These are phyloP conservation scores for Aureobasidium lini DNA, from an alignment of 2,329 filamentous ascomycete species.

Conservation along the genomic window DNA sequence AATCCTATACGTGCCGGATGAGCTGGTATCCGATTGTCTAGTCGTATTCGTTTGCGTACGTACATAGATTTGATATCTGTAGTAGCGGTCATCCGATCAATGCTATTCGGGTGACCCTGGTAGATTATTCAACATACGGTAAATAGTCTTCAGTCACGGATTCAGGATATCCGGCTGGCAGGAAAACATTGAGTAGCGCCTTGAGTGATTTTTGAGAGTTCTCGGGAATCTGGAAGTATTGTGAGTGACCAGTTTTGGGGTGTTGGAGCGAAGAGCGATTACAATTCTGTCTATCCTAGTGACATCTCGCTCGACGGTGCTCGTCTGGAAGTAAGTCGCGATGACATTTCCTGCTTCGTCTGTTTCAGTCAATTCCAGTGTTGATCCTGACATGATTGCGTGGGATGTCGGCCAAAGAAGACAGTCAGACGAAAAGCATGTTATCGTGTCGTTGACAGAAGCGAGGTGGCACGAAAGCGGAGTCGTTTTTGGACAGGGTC, in stretches of 20 bases:
- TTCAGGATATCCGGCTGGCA: slow-evolving; percentile 81
- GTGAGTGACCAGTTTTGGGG: slow-evolving; percentile 1
- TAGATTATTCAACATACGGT: slow-evolving; percentile 44
- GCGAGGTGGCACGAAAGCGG: background rate
- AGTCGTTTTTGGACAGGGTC: background rate
- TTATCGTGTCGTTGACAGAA: background rate
- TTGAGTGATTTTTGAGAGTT: slow-evolving; percentile 26
- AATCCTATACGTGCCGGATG: slow-evolving; percentile 46
- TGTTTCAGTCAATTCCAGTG: slow-evolving; percentile 27
- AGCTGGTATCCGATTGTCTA: background rate
- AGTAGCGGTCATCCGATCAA: background rate
- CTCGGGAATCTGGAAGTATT: slow-evolving; percentile 12
- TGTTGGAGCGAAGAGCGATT: slow-evolving; percentile 15
- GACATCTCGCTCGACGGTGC: slow-evolving; percentile 19
- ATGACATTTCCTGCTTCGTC: slow-evolving; percentile 45
- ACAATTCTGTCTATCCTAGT: slow-evolving; percentile 14
- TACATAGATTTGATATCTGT: slow-evolving; percentile 62
- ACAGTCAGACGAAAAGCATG: background rate
- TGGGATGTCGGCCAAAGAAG: background rate
- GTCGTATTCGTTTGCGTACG: slow-evolving; percentile 19
- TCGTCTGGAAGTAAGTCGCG: slow-evolving; percentile 43
- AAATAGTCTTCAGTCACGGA: slow-evolving; percentile 82
- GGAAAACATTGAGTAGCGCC: slow-evolving; percentile 60
- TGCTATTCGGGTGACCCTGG: background rate
- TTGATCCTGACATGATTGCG: background rate